Base-by-base conservation (phyloP, 2,329 filamentous ascomycete genomes). In the Fusarium liriodendri region DNA sequence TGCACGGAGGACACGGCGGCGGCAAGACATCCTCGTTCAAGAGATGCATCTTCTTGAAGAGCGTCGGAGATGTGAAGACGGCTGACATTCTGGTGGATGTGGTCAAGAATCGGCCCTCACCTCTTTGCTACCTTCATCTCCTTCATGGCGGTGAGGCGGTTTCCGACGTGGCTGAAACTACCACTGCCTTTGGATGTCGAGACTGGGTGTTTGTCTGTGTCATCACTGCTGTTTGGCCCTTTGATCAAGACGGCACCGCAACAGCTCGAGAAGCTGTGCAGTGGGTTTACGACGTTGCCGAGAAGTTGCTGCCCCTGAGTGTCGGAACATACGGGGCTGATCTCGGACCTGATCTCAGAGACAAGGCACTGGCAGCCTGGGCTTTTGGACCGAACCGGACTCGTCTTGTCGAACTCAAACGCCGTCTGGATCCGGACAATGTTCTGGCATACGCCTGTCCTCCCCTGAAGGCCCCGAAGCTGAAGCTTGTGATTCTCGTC, bases 161-260 rank as follows among this genome's bases (percentile, higher is more conserved):
- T 47, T n/a, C 73, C 52, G 82, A 90, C 29, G 72, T 87, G 18
- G 75, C 80, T 2, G 70, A 80, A 6, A 79, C 86, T 70, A 84
- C 83, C 29, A 89, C 87, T 66, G 89, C 90, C 62, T 92, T 92
- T 63, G 89, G 90, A 52, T 91, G 87, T 82, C 87, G 90, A 80
- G 85, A 89, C 78, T 92, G 90, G 90, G 84, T 89, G 35, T 92
- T 88, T 81, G 90, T 90, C 54, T 92, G 90, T 73, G 88, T 92
- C 6, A 77, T 93, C 47, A 92, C 90, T 6, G 90, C 88, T 29
- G 86, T 91, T 66, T 92, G 90, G 90, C 83, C 83, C 3, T 87
- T 89, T 18, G 82, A 87, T 11, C 78, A 88, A 79, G 88, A 90
- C 71, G 84, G 78, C 50, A 87, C 83, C 0, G 79, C 82, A 54